phyloP scores from a whole-genome alignment of 192 early-diverging fungal genomes.

The Podila verticillata region DNA sequence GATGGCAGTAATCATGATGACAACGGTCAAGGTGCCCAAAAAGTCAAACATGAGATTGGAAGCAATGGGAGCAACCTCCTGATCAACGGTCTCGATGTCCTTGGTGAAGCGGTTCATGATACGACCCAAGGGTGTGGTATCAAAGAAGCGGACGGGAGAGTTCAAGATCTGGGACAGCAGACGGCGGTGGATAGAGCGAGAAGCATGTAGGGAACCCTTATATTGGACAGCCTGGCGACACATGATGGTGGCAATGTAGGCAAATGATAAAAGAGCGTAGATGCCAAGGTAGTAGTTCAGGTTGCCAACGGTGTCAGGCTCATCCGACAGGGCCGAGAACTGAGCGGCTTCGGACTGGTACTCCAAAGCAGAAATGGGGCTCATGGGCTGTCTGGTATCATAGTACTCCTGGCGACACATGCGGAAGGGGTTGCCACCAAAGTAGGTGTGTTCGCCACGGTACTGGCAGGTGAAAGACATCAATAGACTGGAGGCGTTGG shows the following conservation, averaged over 20 bases:
- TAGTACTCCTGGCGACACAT: constrained; percentile 43
- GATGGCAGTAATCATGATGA: constrained; percentile 45
- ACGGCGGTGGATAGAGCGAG: constrained; percentile 65
- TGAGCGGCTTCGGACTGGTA: constrained; percentile 5
- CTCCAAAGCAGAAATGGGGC: constrained; percentile 28
- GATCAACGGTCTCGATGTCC: constrained; percentile 66
- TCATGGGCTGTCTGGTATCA: constrained; percentile 41
- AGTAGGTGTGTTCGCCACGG: constrained; percentile 46
- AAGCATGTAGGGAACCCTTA: constrained; percentile 65
- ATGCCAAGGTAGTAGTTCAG: constrained; percentile 68
- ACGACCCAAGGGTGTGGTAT: constrained; percentile 79
- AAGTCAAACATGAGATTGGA: constrained; percentile 63
- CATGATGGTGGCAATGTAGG: constrained; percentile 46
- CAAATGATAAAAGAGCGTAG: constrained; percentile 62
- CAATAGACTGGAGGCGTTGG: constrained; percentile 35
- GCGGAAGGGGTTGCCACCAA: constrained; percentile 37
- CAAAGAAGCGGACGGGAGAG: constrained; percentile 60
- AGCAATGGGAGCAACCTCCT: constrained; percentile 57
- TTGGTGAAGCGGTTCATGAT: constrained; percentile 83
- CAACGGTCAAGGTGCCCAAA: constrained; percentile 37
- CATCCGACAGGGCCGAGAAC: constrained; percentile 19
- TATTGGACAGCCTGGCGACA: constrained; percentile 55
- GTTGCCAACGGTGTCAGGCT: constrained; percentile 16
- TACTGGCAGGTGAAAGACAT: constrained; percentile 52
- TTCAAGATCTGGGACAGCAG: constrained; percentile 60